phyloP scores from a whole-genome alignment of 2,329 filamentous ascomycete species.

The Fusarium vanettenii region DNA sequence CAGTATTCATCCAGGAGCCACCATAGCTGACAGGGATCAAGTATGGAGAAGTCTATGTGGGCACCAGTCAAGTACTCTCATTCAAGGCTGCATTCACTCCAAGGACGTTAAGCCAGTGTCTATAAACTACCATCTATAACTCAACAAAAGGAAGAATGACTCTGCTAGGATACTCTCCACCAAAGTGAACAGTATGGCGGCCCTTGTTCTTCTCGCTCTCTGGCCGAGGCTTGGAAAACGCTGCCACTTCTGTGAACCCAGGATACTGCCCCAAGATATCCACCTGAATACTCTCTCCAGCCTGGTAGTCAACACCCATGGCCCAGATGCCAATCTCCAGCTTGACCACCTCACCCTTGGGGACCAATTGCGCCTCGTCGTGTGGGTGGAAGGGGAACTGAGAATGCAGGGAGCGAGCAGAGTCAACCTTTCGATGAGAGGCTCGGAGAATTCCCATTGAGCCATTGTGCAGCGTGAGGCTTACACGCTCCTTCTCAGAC shows the following conservation, averaged over 20 bases:
- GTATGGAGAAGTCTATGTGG: background rate
- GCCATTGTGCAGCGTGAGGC: background rate
- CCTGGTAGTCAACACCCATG: background rate
- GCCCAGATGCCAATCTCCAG: background rate
- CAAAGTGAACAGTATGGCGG: conserved; percentile 24
- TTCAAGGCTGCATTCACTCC: background rate
- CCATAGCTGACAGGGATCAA: background rate
- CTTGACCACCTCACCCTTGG: background rate
- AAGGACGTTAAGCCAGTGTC: background rate
- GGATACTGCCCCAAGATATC: background rate
- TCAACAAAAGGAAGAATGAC: conserved; percentile 33
- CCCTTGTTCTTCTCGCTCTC: background rate
- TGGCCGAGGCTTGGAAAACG: background rate
- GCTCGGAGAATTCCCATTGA: background rate
- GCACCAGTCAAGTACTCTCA: background rate
- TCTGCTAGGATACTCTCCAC: conserved; percentile 28
- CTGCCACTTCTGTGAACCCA: background rate
- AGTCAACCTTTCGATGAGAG: background rate
- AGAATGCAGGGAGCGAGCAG: background rate
- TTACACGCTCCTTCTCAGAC: background rate
- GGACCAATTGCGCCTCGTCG: background rate
- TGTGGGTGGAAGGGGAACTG: background rate
- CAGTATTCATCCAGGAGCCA: background rate
- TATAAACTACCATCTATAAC: background rate
- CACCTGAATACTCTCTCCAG: background rate